Percentiles rank a stretch among this genome's conserved stretches.
Evolutionary conservation across 1,139 yeast species (phyloP).

Genomic region (Lodderomyces orthopsilosis): DNA sequence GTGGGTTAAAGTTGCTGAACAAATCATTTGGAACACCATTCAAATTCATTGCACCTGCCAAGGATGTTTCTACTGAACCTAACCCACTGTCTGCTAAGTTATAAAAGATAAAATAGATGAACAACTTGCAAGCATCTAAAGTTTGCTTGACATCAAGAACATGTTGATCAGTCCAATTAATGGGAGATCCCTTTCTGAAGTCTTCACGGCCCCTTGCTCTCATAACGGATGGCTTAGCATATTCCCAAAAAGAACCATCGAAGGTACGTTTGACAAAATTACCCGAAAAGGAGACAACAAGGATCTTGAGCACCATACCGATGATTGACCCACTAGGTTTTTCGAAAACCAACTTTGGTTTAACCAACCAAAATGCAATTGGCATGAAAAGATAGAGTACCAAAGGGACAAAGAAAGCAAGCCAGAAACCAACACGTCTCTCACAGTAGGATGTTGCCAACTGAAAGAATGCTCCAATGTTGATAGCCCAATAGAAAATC

Average conservation of each 20-base stretch:
- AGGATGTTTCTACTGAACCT: conserved; percentile 60
- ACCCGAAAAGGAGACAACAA: conserved; percentile 33
- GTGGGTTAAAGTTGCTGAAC: conserved; percentile 64
- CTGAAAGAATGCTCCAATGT: conserved; percentile 75
- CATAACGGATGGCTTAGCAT: conserved; percentile 53
- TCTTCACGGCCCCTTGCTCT: conserved; percentile 37
- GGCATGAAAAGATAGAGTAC: conserved; percentile 50
- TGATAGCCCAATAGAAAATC: conserved; percentile 77
- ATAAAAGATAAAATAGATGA: conserved; percentile 60
- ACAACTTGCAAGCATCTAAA: conserved; percentile 57
- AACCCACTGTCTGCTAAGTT: conserved; percentile 66
- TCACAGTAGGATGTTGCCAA: conserved; percentile 77
- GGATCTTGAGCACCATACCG: conserved; percentile 24
- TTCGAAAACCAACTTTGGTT: conserved; percentile 34
- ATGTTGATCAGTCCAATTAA: conserved; percentile 53
- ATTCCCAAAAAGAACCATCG: conserved; percentile 48
- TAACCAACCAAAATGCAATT: conserved; percentile 37
- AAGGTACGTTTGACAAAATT: conserved; percentile 23
- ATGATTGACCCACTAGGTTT: conserved; percentile 51
- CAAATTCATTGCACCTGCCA: conserved; percentile 64
- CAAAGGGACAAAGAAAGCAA: conserved; percentile 63
- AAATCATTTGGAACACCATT: conserved; percentile 73
- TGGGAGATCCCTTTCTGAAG: conserved; percentile 31
- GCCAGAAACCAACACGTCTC: conserved; percentile 71
- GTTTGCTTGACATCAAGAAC: conserved; percentile 62